These are phyloP conservation scores for Thuja plicata DNA, from an alignment of 83 land plant species.

Conservation along the genomic window DNA sequence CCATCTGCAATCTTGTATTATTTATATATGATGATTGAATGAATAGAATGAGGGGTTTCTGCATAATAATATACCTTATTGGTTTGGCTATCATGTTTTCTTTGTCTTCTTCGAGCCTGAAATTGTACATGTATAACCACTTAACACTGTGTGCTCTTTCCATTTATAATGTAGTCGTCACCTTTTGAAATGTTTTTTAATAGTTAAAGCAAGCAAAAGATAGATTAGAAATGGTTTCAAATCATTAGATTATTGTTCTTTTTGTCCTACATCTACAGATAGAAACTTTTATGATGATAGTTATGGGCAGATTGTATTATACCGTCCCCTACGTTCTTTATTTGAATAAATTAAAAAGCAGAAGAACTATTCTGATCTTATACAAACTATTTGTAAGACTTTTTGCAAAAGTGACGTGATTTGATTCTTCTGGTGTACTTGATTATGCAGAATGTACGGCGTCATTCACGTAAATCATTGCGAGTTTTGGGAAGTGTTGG, in stretches of 20 bases:
- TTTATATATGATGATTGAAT: too few relatives aligned
- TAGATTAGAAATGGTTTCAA: neutral
- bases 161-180: neutral
- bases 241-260: neutral
- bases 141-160: neutral
- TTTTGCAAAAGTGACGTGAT: neutral
- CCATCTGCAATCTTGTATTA: too few relatives aligned
- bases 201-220: neutral
- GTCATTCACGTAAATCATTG: slow-evolving; percentile 88
- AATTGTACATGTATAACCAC: neutral
- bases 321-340: neutral
- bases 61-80: too few relatives aligned
- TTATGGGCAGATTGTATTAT: neutral
- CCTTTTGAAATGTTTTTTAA: neutral
- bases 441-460: slow-evolving; percentile 73
- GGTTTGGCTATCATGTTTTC: too few relatives aligned
- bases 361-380: neutral
- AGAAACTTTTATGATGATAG: neutral
- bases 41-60: too few relatives aligned
- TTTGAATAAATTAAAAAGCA: neutral
- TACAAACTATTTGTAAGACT: neutral
- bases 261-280: neutral
- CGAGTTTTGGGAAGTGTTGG: slow-evolving; percentile 97
- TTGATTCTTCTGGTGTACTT: neutral
- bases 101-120: too few relatives aligned